These are phyloP conservation scores for Lithohypha guttulata DNA, from an alignment of 2,329 filamentous ascomycete genomes.

Conservation along the genomic window DNA sequence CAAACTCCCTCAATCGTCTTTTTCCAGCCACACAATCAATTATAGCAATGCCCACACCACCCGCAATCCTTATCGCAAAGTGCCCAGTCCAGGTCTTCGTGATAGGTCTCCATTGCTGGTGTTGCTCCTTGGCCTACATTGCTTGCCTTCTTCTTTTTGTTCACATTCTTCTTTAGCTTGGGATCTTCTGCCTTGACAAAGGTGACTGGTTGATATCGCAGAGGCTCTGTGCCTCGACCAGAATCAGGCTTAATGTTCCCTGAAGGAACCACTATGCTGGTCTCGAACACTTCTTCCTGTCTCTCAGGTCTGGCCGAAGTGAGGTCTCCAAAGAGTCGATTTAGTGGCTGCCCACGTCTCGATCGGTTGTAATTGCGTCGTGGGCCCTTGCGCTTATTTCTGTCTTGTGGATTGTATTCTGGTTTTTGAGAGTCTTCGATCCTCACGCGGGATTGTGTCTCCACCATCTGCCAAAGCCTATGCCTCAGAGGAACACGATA, in stretches of 20 bases:
- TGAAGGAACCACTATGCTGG: not conserved
- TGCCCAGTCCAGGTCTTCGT: not conserved
- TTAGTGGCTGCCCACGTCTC: not conserved
- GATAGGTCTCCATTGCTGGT: not conserved
- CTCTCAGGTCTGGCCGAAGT: too few relatives aligned
- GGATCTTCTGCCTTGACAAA: not conserved
- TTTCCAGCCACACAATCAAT: too few relatives aligned
- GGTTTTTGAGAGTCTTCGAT: not conserved
- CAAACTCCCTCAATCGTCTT: too few relatives aligned
- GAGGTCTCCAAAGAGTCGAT: not conserved
- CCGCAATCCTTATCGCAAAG: slow-evolving; percentile 1
- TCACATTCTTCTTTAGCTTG: not conserved
- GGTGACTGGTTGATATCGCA: not conserved
- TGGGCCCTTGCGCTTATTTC: slow-evolving; percentile 1
- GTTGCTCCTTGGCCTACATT: not conserved
- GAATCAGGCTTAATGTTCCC: not conserved
- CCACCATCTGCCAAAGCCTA: not conserved
- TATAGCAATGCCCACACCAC: not conserved
- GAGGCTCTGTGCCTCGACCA: not conserved
- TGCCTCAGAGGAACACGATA: not conserved
- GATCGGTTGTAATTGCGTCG: not conserved
- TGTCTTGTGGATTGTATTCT: not conserved
- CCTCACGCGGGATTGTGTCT: not conserved
- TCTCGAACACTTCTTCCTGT: too few relatives aligned
- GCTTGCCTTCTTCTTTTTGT: not conserved